Evolutionary conservation across 169 alveolate genomes (phyloP).

Genomic region (Plasmodium fragile): DNA sequence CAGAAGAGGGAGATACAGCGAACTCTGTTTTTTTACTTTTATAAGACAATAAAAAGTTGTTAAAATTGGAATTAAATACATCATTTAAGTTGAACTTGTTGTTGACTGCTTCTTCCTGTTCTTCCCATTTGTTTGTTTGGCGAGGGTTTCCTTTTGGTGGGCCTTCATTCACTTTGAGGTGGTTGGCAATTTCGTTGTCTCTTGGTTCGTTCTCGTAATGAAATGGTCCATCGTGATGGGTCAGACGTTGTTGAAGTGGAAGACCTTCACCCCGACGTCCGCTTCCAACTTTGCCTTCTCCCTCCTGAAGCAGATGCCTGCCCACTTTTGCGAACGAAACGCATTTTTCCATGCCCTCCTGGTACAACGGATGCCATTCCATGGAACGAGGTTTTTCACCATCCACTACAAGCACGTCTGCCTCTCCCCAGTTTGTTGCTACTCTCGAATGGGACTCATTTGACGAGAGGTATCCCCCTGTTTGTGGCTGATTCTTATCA

Average conservation of each 20-base stretch:
- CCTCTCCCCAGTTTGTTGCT: not conserved
- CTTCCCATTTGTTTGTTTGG: not conserved
- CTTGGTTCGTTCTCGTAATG: not conserved
- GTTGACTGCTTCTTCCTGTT: not conserved
- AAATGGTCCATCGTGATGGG: not conserved
- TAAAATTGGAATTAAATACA: constrained; percentile 20
- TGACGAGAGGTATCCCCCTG: not conserved
- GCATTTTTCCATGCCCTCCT: not conserved
- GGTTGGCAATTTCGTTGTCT: not conserved
- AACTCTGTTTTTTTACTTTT: constrained; percentile 27
- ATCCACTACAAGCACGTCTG: not conserved
- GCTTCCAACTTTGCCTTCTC: not conserved
- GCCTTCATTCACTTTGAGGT: not conserved
- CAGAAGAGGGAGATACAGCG: not conserved
- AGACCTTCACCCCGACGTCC: not conserved
- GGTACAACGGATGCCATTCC: not conserved
- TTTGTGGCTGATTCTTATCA: not conserved
- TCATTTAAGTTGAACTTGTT: not conserved
- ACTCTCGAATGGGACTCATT: not conserved
- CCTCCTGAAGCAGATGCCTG: not conserved
- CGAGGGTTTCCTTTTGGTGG: not conserved
- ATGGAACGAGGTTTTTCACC: not conserved
- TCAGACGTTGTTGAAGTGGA: not conserved
- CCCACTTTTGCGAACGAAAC: constrained; percentile 1
- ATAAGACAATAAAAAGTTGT: constrained; percentile 51